These are phyloP conservation scores for Trypanosomatidae sp. DNA, from an alignment of 208 protist species.

Conservation along the genomic window DNA sequence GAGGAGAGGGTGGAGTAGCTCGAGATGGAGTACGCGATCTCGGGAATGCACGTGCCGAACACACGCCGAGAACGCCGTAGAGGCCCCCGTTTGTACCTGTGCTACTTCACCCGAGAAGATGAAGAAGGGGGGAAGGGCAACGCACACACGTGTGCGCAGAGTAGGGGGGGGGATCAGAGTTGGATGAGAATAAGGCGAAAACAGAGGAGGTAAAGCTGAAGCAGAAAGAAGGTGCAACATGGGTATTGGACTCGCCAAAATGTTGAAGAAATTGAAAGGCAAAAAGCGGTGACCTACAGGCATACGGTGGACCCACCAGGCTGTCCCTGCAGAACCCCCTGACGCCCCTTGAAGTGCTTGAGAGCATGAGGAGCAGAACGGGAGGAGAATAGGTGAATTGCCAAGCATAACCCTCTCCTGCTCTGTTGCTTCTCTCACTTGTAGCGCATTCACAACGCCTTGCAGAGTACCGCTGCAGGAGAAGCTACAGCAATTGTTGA, in stretches of 20 bases:
- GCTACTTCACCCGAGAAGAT: background rate
- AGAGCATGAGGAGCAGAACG: background rate
- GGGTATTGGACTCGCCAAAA: background rate
- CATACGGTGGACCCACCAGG: too few species aligned
- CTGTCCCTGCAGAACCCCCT: background rate
- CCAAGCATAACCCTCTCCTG: background rate
- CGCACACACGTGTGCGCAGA: background rate
- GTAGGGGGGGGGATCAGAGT: background rate
- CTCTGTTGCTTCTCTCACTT: background rate
- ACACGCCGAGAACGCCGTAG: background rate
- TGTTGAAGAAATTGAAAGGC: background rate
- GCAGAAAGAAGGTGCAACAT: background rate
- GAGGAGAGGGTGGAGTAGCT: background rate
- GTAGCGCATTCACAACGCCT: background rate
- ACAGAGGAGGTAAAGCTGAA: background rate
- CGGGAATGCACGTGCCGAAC: background rate
- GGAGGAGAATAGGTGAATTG: background rate
- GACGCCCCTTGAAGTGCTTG: background rate
- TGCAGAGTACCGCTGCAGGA: background rate
- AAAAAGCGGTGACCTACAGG: background rate
- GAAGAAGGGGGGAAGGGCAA: background rate
- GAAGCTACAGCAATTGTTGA: background rate
- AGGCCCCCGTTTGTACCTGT: background rate
- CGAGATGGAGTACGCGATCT: background rate
- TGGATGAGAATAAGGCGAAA: background rate